These are phyloP conservation scores for Chamaecrista fasciculata DNA, from an alignment of 306 rosid species.

Conservation along the genomic window DNA sequence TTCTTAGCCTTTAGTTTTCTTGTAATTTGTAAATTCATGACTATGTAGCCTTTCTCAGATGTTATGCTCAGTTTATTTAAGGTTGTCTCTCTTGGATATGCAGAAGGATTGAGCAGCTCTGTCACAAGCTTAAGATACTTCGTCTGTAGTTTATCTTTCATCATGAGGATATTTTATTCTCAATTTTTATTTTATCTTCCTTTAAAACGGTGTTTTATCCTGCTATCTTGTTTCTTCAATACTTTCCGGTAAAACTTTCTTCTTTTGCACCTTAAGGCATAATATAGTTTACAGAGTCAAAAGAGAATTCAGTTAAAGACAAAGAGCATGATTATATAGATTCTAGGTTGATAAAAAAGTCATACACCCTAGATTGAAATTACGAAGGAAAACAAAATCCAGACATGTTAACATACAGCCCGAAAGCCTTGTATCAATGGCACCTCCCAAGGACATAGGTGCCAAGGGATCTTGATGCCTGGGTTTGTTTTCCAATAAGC, in stretches of 20 bases:
- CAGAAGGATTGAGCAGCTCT: not conserved
- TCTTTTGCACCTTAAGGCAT: not conserved
- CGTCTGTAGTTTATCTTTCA: not conserved
- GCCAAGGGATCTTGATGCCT: not conserved
- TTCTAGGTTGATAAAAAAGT: conserved; percentile 7
- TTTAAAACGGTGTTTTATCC: not conserved
- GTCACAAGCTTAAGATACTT: not conserved
- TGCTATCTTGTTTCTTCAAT: not conserved
- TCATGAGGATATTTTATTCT: not conserved
- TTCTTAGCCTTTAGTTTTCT: not conserved
- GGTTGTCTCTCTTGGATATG: not conserved
- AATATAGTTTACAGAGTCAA: not conserved
- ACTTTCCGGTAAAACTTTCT: not conserved
- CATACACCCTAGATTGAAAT: conserved; percentile 9
- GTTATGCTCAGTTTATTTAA: not conserved
- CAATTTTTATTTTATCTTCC: not conserved
- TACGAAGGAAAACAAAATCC: conserved; percentile 7
- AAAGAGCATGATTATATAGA: not conserved
- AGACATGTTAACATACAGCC: conserved; percentile 4
- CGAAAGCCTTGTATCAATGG: not conserved
- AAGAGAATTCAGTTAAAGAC: conserved; percentile 15
- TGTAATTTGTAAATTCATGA: too few species aligned
- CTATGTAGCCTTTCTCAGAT: not conserved
- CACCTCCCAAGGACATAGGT: not conserved
- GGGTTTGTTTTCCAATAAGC: not conserved